Evolutionary conservation across 2,329 filamentous ascomycete genomes (phyloP).

Genomic region (Exophiala sp.): DNA sequence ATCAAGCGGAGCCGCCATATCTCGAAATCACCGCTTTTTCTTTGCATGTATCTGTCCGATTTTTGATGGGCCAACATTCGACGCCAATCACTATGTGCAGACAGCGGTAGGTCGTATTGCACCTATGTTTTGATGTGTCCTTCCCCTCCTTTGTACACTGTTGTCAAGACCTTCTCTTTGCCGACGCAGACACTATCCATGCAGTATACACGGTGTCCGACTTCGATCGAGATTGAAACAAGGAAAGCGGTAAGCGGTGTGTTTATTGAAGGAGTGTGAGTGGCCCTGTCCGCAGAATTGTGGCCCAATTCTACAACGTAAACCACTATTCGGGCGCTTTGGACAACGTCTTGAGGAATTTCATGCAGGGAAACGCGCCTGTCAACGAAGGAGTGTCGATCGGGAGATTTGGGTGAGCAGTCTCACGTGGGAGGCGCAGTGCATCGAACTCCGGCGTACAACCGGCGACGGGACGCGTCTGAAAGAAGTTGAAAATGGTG

Average conservation of each 20-base stretch:
- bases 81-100: not conserved
- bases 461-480: conserved; percentile 15
- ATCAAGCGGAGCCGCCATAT: conserved; percentile 22
- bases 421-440: conserved; percentile 1
- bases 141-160: not conserved
- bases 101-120: not conserved
- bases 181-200: conserved; percentile 6
- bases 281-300: not conserved
- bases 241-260: conserved; percentile 2
- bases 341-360: not conserved
- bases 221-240: not conserved
- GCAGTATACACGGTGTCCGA: conserved; percentile 5
- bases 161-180: conserved; percentile 8
- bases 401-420: not conserved
- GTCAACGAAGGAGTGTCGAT: conserved; percentile 4
- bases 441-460: conserved; percentile 5
- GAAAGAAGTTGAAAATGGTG: conserved; percentile 1
- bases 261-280: not conserved
- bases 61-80: conserved; percentile 12
- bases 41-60: conserved; percentile 15
- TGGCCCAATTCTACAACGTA: not conserved
- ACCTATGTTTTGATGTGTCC: conserved; percentile 1
- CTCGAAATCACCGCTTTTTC: conserved; percentile 2
- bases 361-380: conserved; percentile 5
- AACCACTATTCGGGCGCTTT: not conserved